phyloP scores from a whole-genome alignment of 2,329 filamentous ascomycete species.

The Sclerotinia minor region DNA sequence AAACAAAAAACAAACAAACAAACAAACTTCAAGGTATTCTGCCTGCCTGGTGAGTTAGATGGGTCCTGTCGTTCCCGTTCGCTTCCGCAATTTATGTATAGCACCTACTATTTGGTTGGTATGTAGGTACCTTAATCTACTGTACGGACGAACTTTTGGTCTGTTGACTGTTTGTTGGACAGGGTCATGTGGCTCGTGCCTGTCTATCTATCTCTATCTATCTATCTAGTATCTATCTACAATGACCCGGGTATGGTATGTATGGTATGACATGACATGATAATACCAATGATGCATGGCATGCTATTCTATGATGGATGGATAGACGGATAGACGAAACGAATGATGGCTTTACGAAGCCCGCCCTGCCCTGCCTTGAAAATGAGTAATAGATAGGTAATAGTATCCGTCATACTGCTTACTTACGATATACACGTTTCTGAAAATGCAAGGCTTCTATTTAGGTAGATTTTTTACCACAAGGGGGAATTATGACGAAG shows the following conservation, averaged over 20 bases:
- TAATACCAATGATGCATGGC: too few species aligned
- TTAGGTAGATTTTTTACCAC: neutral
- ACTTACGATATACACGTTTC: neutral
- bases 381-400: neutral
- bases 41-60: conserved; percentile 9
- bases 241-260: conserved; percentile 5
- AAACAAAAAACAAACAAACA: too few species aligned
- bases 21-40: neutral
- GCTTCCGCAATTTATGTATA: neutral
- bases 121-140: neutral
- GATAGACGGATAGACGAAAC: conserved; percentile 1
- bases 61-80: conserved; percentile 11
- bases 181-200: conserved; percentile 15
- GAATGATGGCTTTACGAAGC: neutral
- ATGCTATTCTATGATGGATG: neutral
- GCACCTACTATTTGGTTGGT: too few species aligned
- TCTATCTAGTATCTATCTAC: conserved; percentile 4
- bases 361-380: too few species aligned
- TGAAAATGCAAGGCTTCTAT: neutral
- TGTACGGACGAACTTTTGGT: conserved; percentile 14
- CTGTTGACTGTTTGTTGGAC: conserved; percentile 2
- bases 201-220: too few species aligned
- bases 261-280: neutral
- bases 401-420: neutral
- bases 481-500: conserved; percentile 17